Evolutionary conservation across 805 yeast species (phyloP).

Genomic region (Nakazawaea laoshanensis): DNA sequence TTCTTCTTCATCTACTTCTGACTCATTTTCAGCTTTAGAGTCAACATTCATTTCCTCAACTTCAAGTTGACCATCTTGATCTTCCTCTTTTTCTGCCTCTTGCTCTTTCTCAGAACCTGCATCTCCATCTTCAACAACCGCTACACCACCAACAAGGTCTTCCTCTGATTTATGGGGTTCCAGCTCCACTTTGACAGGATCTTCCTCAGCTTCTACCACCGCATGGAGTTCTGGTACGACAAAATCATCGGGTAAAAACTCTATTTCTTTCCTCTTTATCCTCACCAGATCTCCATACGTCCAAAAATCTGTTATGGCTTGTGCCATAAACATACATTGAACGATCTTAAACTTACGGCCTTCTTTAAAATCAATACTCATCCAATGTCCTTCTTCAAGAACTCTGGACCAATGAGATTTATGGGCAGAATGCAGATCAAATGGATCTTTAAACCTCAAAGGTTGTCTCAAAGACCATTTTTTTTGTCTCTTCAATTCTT

Average conservation of each 20-base stretch:
- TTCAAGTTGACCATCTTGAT: constrained; percentile 8
- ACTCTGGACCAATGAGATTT: constrained; percentile 65
- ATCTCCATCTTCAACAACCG: neutral
- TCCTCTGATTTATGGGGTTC: too few species aligned
- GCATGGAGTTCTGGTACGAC: neutral
- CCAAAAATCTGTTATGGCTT: constrained; percentile 75
- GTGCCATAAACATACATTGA: constrained; percentile 61
- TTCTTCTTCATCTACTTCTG: constrained; percentile 12
- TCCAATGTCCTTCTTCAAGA: constrained; percentile 75
- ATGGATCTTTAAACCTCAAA: constrained; percentile 60
- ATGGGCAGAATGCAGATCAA: constrained; percentile 21
- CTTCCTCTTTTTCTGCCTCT: constrained; percentile 11
- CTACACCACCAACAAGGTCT: neutral
- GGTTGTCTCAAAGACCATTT: constrained; percentile 93
- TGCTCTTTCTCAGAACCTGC: constrained; percentile 10
- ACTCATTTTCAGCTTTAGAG: constrained; percentile 12
- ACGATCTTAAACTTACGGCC: constrained; percentile 61
- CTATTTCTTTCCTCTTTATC: constrained; percentile 41
- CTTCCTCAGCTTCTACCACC: neutral
- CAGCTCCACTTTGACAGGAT: neutral
- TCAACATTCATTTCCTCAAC: constrained; percentile 8
- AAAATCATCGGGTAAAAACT: constrained; percentile 12
- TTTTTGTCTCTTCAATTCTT: constrained; percentile 78
- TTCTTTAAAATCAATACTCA: constrained; percentile 71
- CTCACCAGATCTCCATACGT: constrained; percentile 62